A percentile compares a stretch with the other conserved stretches of the same genome.
phyloP scores from a whole-genome alignment of 192 early-diverging fungal species.

The Piromyces sp. region DNA sequence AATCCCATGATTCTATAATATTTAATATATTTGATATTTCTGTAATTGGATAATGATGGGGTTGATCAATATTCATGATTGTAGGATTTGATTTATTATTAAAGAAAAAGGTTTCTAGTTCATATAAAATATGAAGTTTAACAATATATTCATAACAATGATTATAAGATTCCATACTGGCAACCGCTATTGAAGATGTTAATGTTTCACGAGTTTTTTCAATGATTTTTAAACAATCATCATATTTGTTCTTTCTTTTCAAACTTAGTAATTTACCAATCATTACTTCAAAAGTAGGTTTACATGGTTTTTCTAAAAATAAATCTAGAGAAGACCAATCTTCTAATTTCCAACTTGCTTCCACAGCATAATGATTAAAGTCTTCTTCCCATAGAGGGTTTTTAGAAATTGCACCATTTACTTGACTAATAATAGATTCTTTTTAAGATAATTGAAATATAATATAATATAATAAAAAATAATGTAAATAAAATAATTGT shows the following conservation, averaged over 20 bases:
- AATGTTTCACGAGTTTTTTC: slow-evolving; percentile 19
- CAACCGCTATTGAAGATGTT: slow-evolving; percentile 29
- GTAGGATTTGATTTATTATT: background rate
- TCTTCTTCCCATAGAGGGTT: slow-evolving; percentile 29
- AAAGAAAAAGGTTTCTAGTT: slow-evolving; percentile 26
- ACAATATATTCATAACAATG: slow-evolving; percentile 35
- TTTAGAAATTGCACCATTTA: slow-evolving; percentile 13
- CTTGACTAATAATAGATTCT: slow-evolving; percentile 32
- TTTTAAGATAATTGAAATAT: background rate
- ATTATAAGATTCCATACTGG: slow-evolving; percentile 46
- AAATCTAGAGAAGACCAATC: slow-evolving; percentile 34
- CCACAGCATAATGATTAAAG: slow-evolving; percentile 27
- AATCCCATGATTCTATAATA: slow-evolving; percentile 17
- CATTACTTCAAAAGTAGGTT: slow-evolving; percentile 28
- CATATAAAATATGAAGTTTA: slow-evolving; percentile 49
- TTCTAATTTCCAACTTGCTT: slow-evolving; percentile 46
- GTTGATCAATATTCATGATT: background rate
- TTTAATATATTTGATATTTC: background rate
- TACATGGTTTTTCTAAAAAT: slow-evolving; percentile 14
- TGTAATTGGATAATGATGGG: background rate
- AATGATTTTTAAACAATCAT: slow-evolving; percentile 14
- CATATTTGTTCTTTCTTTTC: slow-evolving; percentile 13
- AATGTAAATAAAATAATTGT: too few relatives aligned
- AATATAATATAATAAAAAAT: too few relatives aligned
- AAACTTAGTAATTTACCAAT: slow-evolving; percentile 31